Conservation (phyloP, 2,329 filamentous ascomycete genomes). For the Paramyrothecium roridum region DNA sequence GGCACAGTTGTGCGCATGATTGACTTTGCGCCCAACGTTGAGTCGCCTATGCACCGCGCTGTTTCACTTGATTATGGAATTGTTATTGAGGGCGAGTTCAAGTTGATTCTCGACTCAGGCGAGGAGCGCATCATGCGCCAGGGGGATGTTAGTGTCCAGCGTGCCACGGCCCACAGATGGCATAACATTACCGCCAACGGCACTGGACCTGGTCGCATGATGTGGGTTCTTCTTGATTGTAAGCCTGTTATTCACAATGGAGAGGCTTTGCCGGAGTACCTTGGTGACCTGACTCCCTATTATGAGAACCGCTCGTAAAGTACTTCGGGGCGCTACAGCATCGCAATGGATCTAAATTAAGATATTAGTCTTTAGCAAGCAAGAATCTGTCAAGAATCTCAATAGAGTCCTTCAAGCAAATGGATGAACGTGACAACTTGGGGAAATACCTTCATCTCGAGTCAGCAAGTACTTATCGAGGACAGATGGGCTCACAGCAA, state of each 20-base stretch:
- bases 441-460: too few species aligned
- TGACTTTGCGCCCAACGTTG: slow-evolving; percentile 41
- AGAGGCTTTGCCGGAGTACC: not conserved
- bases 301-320: not conserved
- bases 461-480: too few species aligned
- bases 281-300: not conserved
- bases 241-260: not conserved
- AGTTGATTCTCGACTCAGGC: slow-evolving; percentile 50
- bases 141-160: slow-evolving; percentile 53
- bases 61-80: slow-evolving; percentile 53
- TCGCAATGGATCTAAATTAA: too few species aligned
- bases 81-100: slow-evolving; percentile 50
- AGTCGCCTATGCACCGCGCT: slow-evolving; percentile 47
- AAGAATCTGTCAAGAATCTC: too few species aligned
- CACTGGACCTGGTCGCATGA: not conserved
- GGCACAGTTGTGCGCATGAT: slow-evolving; percentile 45
- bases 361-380: too few species aligned
- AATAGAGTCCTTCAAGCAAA: too few species aligned
- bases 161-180: slow-evolving; percentile 55
- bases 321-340: too few species aligned
- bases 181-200: slow-evolving; percentile 27
- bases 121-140: slow-evolving; percentile 40
- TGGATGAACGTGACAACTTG: too few species aligned
- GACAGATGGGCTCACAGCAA: too few species aligned
- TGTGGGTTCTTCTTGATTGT: not conserved